phyloP scores from a whole-genome alignment of 345 rosid genomes.

The Punica granatum region DNA sequence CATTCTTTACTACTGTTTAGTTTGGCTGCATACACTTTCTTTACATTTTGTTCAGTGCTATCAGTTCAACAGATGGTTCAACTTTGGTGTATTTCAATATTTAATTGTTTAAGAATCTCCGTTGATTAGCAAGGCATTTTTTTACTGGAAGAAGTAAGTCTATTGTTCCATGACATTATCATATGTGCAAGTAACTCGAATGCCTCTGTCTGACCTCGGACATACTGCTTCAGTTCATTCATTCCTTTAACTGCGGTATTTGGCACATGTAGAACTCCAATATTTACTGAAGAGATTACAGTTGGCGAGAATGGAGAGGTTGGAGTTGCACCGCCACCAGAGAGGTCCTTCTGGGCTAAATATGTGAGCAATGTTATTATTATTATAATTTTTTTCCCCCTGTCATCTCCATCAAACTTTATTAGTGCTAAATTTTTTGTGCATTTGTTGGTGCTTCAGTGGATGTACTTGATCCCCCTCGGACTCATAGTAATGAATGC shows the following conservation, averaged over 20 bases:
- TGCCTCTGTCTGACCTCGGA: background rate
- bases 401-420: background rate
- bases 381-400: too few relatives aligned
- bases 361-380: constrained; percentile 49
- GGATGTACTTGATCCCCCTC: constrained; percentile 93
- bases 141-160: background rate
- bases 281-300: constrained; percentile 56
- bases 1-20: background rate
- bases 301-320: constrained; percentile 60
- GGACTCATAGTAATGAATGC: constrained; percentile 92
- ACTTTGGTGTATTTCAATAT: background rate
- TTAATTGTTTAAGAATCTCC: background rate
- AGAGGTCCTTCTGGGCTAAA: constrained; percentile 93
- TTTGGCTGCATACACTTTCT: background rate
- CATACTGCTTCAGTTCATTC: background rate
- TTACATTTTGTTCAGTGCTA: background rate
- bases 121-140: background rate
- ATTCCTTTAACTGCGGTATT: background rate
- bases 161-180: background rate
- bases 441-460: constrained; percentile 29
- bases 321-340: constrained; percentile 59
- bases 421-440: background rate
- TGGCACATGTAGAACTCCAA: constrained; percentile 46
- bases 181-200: background rate
- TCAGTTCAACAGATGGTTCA: background rate